Percentiles rank a stretch among this genome's conserved stretches.
Conservation (phyloP, 2,329 filamentous ascomycete species). For the Reticulascus tulasneorum region DNA sequence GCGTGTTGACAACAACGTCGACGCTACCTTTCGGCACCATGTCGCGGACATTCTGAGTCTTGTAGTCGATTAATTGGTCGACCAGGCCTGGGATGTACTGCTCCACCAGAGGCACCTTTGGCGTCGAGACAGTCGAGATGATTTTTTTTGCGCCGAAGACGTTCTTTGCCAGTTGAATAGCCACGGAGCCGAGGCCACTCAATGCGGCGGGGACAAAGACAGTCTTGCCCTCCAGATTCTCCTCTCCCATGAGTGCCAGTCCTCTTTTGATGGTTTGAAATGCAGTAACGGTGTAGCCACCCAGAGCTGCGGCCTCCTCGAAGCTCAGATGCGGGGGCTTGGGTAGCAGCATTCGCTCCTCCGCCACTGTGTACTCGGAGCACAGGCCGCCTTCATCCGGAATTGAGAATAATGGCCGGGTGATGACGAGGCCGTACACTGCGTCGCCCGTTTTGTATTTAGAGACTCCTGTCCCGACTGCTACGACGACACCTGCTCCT, state of each 20-base stretch:
- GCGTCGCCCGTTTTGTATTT: conserved; percentile 14
- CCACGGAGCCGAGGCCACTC: conserved; percentile 41
- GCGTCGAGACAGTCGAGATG: conserved; percentile 49
- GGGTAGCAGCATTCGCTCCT: conserved; percentile 28
- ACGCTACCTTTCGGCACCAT: conserved; percentile 37
- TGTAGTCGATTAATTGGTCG: conserved; percentile 51
- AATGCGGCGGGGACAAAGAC: conserved; percentile 49
- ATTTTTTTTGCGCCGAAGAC: conserved; percentile 42
- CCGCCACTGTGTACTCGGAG: conserved; percentile 35
- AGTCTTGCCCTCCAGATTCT: conserved; percentile 43
- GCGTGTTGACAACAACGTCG: conserved; percentile 49
- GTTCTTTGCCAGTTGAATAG: conserved; percentile 46
- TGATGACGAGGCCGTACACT: conserved; percentile 29
- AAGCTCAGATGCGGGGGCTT: conserved; percentile 27
- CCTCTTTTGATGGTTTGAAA: conserved; percentile 39
- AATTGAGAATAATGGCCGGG: conserved; percentile 30
- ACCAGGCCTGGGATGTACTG: conserved; percentile 37
- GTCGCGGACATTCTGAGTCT: conserved; percentile 30
- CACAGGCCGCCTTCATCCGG: conserved; percentile 25
- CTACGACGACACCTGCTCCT: conserved; percentile 3
- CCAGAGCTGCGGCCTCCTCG: conserved; percentile 32
- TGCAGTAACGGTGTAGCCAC: conserved; percentile 35
- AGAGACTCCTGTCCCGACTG: conserved; percentile 1
- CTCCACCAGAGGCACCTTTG: conserved; percentile 43
- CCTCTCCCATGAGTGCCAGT: conserved; percentile 28